Evolutionary conservation across 495 filamentous ascomycete species (phyloP), one percentile per base, ranked within the genome.

Genomic region (Aspergillus steynii): DNA sequence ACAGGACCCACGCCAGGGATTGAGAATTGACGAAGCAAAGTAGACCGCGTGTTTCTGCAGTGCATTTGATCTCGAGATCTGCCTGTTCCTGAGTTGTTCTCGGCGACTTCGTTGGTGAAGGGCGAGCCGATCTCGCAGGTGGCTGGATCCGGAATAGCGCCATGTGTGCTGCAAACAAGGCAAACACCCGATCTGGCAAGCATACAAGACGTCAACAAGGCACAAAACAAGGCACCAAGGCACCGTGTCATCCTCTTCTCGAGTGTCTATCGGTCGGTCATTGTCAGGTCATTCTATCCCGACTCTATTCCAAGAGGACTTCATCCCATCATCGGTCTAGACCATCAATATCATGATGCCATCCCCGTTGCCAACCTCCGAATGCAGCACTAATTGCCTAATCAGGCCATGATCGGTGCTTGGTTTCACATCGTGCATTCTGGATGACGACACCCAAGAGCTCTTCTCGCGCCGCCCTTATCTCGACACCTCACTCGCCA

Each of bases 331-430:
- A 10, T 14, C 37, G 10, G 12, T 15, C 37, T 42, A 10, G 37
- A 14, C 9, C 37, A 12, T 15, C 1, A 12, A 12, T 8, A 42
- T 14, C 37, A 42, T 42, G 37, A 14, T 42, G 37, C 9, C 37
- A 42, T 42, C 37, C 12, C 37, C 1, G 10, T 42, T 12, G 9
- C 37, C 12, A 42, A 15, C 10, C 28, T 20, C 34, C 20, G 47
- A 26, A 47, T 57, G 15, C 46, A 32, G 47, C 28, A 29, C 12
- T 47, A 8, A 27, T 52, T 63, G 25, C 61, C 61, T 56, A 50
- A 59, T 56, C 45, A 29, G 56, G 56, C 48, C 29, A 63, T 59
- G 56, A 55, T 63, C 61, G 32, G 55, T 37, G 20, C 48, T 12
- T 12, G 28, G 12, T 32, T 49, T 29, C 29, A 42, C 49, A n/a